A percentile compares a stretch with the other conserved stretches of the same genome.
These are phyloP conservation scores for Leccinum sublutescens DNA, from an alignment of 768 basidiomycete genomes.

Conservation along the genomic window DNA sequence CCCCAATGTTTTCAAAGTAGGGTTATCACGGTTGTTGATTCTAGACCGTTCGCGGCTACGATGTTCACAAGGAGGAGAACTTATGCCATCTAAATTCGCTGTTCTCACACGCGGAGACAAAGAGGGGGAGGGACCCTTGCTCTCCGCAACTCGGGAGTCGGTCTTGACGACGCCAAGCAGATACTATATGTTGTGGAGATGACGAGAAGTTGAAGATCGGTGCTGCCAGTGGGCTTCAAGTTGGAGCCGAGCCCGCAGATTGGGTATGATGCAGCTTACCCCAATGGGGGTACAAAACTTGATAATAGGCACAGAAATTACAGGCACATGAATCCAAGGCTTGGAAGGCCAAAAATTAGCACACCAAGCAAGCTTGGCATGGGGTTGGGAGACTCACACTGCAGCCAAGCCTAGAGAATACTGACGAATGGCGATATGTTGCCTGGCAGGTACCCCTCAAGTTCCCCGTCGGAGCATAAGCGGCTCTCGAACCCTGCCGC, in stretches of 20 bases:
- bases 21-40: background rate
- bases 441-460: background rate
- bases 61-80: background rate
- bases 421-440: background rate
- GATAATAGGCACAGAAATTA: background rate
- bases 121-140: background rate
- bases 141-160: background rate
- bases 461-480: conserved; percentile 5
- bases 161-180: background rate
- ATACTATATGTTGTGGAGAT: background rate
- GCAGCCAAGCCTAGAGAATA: background rate
- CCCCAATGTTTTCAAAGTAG: background rate
- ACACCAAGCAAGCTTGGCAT: background rate
- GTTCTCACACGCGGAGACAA: background rate
- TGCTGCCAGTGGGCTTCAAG: background rate
- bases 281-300: background rate
- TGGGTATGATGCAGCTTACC: background rate
- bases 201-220: background rate
- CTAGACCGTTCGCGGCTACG: background rate
- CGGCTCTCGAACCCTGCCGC: conserved; percentile 1
- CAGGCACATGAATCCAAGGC: background rate
- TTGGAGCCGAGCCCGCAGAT: background rate
- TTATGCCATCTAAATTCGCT: background rate
- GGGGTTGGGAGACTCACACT: background rate
- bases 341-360: conserved; percentile 6